Percentiles rank a stretch among this genome's conserved stretches.
These are phyloP conservation scores for Tetracladium setigerum DNA, from an alignment of 495 filamentous ascomycete genomes.

Conservation along the genomic window DNA sequence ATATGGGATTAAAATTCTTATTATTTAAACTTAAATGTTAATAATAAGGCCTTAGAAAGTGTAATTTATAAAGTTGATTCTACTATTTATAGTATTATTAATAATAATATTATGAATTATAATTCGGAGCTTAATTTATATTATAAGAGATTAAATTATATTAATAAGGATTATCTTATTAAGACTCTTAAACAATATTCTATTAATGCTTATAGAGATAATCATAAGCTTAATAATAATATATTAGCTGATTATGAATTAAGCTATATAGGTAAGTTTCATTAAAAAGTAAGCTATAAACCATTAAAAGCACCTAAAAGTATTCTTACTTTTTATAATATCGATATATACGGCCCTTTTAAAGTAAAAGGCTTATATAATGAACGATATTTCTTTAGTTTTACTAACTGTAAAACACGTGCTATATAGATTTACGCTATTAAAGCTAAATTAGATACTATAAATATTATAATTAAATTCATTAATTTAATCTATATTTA, in stretches of 20 bases:
- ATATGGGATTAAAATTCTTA: slow-evolving; percentile 5
- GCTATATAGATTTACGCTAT: slow-evolving; percentile 7
- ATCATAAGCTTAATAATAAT: no score
- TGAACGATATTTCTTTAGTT: no score
- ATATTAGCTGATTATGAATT: slow-evolving; percentile 1
- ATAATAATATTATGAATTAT: background rate
- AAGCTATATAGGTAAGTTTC: background rate
- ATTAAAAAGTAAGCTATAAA: slow-evolving; percentile 4
- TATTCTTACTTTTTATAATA: no score
- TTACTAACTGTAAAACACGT: no score
- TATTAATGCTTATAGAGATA: background rate
- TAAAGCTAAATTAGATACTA: slow-evolving; percentile 4
- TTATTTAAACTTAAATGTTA: slow-evolving; percentile 5
- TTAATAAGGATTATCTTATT: slow-evolving; percentile 11
- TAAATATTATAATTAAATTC: background rate
- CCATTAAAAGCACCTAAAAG: slow-evolving; percentile 1
- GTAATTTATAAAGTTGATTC: slow-evolving; percentile 2
- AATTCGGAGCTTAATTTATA: background rate
- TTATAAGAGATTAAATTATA: slow-evolving; percentile 7
- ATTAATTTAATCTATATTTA: slow-evolving; percentile 4
- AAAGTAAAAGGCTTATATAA: no score
- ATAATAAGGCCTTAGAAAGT: background rate
- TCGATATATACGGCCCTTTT: no score
- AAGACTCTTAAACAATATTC: background rate
- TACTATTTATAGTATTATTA: background rate